Percentiles rank a stretch among this genome's conserved stretches.
These are phyloP conservation scores for Phlebiopsis flavidoalba DNA, from an alignment of 768 basidiomycete genomes.

Conservation along the genomic window DNA sequence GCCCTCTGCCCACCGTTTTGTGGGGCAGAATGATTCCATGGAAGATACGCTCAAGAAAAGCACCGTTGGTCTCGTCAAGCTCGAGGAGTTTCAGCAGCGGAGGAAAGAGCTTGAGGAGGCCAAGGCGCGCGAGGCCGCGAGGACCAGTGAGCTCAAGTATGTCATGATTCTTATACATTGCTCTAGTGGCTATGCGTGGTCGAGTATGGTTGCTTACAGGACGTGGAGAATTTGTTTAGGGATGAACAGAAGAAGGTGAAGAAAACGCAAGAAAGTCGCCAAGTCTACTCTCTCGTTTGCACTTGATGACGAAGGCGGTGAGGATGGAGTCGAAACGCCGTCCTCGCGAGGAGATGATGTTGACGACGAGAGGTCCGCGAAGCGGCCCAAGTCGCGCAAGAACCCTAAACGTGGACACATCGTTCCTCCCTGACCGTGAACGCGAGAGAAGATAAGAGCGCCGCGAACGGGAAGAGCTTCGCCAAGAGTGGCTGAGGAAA, in stretches of 20 bases:
- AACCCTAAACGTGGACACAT: slow-evolving; percentile 95
- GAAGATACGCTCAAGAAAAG: slow-evolving; percentile 89
- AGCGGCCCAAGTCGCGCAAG: slow-evolving; percentile 82
- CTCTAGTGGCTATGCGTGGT: slow-evolving; percentile 5
- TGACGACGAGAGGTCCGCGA: slow-evolving; percentile 45
- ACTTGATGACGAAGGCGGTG: slow-evolving; percentile 73
- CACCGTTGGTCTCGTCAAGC: slow-evolving; percentile 85
- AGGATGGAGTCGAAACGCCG: slow-evolving; percentile 35
- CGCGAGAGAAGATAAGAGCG: slow-evolving; percentile 89
- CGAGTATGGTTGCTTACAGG: slow-evolving; percentile 55
- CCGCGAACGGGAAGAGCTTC: slow-evolving; percentile 78
- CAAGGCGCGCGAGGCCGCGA: slow-evolving; percentile 83
- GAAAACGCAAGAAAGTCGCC: slow-evolving; percentile 87
- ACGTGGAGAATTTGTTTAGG: slow-evolving; percentile 82
- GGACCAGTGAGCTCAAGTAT: slow-evolving; percentile 84
- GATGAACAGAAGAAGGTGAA: slow-evolving; percentile 81
- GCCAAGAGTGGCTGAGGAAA: slow-evolving; percentile 80
- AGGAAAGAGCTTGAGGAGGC: slow-evolving; percentile 89
- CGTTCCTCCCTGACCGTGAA: slow-evolving; percentile 96
- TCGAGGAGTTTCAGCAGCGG: slow-evolving; percentile 90
- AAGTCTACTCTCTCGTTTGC: slow-evolving; percentile 92
- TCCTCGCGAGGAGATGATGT: slow-evolving; percentile 27
- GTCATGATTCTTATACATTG: slow-evolving; percentile 33
- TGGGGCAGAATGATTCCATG: slow-evolving; percentile 91
- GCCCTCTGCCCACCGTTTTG: slow-evolving; percentile 83